Evolutionary conservation across 768 basidiomycete species (phyloP).

Genomic region (Chalciporus chontae): DNA sequence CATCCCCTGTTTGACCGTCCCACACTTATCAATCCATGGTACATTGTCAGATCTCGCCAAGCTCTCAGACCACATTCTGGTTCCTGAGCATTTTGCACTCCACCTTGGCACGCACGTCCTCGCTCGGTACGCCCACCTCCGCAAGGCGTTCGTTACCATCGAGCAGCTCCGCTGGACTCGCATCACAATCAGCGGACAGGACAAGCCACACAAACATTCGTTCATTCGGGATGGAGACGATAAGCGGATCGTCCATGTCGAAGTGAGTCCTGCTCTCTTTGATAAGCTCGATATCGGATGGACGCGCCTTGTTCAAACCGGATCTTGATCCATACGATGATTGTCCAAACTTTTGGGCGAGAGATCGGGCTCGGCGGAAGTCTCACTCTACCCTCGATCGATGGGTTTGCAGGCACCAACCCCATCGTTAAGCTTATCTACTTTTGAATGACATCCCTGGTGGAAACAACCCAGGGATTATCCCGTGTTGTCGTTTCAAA

Average conservation of each 20-base stretch:
- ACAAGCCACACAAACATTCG: constrained; percentile 65
- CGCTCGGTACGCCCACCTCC: constrained; percentile 73
- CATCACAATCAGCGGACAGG: constrained; percentile 49
- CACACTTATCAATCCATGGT: not conserved
- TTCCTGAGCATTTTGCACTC: constrained; percentile 81
- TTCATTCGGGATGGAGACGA: constrained; percentile 92
- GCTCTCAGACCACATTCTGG: constrained; percentile 80
- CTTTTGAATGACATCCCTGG: not conserved
- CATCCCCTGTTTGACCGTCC: not conserved
- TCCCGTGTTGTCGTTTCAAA: not conserved
- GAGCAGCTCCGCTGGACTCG: constrained; percentile 85
- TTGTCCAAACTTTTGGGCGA: too few species aligned
- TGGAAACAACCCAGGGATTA: not conserved
- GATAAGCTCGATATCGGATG: not conserved
- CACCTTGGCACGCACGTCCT: constrained; percentile 84
- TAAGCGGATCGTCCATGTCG: constrained; percentile 63
- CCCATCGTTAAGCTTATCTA: not conserved
- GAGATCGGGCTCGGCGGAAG: too few species aligned
- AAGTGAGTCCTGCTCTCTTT: constrained; percentile 36
- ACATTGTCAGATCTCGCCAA: constrained; percentile 72
- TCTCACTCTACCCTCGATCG: not conserved
- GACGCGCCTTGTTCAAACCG: not conserved
- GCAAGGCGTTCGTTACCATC: constrained; percentile 65
- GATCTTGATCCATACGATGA: not conserved
- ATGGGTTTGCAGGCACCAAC: not conserved